Evolutionary conservation across 2,329 filamentous ascomycete species (phyloP).

Genomic region (Ophiostoma triangulosporum): DNA sequence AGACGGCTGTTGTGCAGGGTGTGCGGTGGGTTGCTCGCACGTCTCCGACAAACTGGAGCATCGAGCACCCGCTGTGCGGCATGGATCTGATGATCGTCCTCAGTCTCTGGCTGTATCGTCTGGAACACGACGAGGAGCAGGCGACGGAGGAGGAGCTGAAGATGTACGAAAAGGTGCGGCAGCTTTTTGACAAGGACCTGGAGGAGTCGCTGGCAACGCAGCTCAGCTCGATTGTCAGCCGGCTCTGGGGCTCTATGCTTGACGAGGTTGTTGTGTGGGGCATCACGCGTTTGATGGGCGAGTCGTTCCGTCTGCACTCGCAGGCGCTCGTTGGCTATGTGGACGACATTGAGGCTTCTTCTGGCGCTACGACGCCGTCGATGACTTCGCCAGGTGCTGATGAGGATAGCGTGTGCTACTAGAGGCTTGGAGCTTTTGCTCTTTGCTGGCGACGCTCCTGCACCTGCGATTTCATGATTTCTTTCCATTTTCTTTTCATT

Average conservation of each 20-base stretch:
- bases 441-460: neutral
- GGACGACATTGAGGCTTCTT: constrained; percentile 61
- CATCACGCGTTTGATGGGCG: constrained; percentile 91
- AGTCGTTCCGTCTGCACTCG: constrained; percentile 92
- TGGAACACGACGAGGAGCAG: constrained; percentile 96
- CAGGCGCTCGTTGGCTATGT: constrained; percentile 92
- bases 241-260: constrained; percentile 94
- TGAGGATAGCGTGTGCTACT: constrained; percentile 55
- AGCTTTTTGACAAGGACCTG: constrained; percentile 80
- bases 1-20: constrained; percentile 85
- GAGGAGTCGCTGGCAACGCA: constrained; percentile 70
- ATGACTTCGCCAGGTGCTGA: constrained; percentile 60
- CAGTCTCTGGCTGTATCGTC: constrained; percentile 93
- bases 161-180: constrained; percentile 89
- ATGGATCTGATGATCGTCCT: constrained; percentile 97
- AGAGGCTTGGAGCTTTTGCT: constrained; percentile 19
- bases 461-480: constrained; percentile 16
- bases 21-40: constrained; percentile 97
- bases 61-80: constrained; percentile 91
- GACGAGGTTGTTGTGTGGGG: constrained; percentile 98
- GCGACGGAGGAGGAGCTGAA: constrained; percentile 68
- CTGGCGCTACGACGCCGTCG: constrained; percentile 55
- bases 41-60: constrained; percentile 96
- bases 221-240: constrained; percentile 87
- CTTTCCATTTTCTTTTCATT: constrained; percentile 19